Evolutionary conservation across 768 basidiomycete species (phyloP).

Genomic region (Hemileccinum rubropunctum): DNA sequence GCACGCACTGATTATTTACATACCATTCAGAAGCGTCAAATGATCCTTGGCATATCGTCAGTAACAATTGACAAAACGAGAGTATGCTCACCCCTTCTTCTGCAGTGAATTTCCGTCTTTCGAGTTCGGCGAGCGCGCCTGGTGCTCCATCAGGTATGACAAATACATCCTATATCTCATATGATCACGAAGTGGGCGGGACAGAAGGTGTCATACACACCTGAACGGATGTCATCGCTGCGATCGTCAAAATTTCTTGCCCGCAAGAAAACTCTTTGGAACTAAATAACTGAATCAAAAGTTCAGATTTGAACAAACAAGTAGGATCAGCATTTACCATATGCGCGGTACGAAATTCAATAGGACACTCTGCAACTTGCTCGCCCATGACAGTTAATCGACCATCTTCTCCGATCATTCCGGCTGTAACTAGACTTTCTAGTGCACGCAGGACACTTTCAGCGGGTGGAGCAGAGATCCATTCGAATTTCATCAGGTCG

Average conservation of each 20-base stretch:
- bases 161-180: constrained; percentile 71
- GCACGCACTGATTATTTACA: background rate
- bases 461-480: constrained; percentile 85
- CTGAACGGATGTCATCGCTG: constrained; percentile 93
- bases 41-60: constrained; percentile 65
- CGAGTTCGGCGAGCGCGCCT: constrained; percentile 86
- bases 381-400: constrained; percentile 74
- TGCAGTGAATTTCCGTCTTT: constrained; percentile 93
- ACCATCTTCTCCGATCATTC: constrained; percentile 83
- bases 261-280: constrained; percentile 88
- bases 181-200: background rate
- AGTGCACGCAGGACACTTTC: constrained; percentile 83
- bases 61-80: background rate
- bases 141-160: constrained; percentile 81
- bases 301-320: constrained; percentile 1
- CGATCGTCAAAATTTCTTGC: constrained; percentile 93
- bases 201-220: constrained; percentile 36
- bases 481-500: constrained; percentile 94
- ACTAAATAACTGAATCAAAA: constrained; percentile 63
- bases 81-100: constrained; percentile 84
- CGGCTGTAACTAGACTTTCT: constrained; percentile 75
- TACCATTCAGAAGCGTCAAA: constrained; percentile 89
- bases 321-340: constrained; percentile 57
- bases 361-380: constrained; percentile 89
- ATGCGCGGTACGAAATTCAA: constrained; percentile 90